phyloP scores from a whole-genome alignment of 2,329 filamentous ascomycete genomes.

The Paecilomyces fulvus region DNA sequence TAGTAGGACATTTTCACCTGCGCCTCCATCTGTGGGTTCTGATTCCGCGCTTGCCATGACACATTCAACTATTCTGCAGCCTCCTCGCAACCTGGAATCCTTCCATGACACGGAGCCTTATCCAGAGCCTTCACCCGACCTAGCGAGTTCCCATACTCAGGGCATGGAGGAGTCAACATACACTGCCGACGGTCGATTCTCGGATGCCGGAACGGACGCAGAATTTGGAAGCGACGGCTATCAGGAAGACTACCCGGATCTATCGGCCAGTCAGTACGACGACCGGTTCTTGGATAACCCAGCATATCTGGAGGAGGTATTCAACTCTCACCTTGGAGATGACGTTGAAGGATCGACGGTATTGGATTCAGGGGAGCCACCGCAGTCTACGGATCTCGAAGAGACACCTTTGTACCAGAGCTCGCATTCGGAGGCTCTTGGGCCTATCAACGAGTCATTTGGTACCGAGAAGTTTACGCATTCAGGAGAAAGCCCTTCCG shows the following conservation, averaged over 20 bases:
- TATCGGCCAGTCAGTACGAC: conserved; percentile 17
- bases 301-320: conserved; percentile 30
- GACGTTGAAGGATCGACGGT: conserved; percentile 18
- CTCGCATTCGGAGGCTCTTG: conserved; percentile 6
- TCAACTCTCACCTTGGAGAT: conserved; percentile 26
- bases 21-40: conserved; percentile 16
- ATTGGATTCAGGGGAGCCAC: conserved; percentile 6
- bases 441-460: not conserved
- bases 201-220: conserved; percentile 33
- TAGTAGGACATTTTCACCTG: conserved; percentile 18
- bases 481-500: not conserved
- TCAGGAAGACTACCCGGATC: conserved; percentile 17
- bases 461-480: conserved; percentile 2
- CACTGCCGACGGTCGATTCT: conserved; percentile 33
- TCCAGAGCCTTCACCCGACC: conserved; percentile 8
- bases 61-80: conserved; percentile 31
- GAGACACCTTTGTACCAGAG: conserved; percentile 12
- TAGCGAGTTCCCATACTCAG: conserved; percentile 1
- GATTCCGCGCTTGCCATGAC: conserved; percentile 24
- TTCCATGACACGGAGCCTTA: not conserved
- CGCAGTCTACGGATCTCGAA: conserved; percentile 3
- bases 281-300: conserved; percentile 29
- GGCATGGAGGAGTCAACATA: conserved; percentile 24
- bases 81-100: conserved; percentile 8
- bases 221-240: conserved; percentile 18